Percentiles rank a stretch among this genome's conserved stretches.
Evolutionary conservation across 495 filamentous ascomycete species (phyloP).

Genomic region (Annulohypoxylon nitens): DNA sequence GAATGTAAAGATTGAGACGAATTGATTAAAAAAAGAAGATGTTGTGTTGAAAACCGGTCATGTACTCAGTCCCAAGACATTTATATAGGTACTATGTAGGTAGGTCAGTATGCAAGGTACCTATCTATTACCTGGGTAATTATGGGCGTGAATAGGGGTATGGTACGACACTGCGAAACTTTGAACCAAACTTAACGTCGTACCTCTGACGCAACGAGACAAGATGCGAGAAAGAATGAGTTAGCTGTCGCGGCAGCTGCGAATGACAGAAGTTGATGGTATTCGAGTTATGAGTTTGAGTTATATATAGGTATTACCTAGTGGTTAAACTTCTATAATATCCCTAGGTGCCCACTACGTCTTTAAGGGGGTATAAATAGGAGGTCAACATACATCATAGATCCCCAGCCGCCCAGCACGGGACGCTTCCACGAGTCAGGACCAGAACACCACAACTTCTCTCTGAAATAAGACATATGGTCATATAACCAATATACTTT

Average conservation of each 20-base stretch:
- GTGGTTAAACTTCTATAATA: background rate
- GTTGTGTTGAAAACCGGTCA: too few relatives aligned
- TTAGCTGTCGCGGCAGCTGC: too few relatives aligned
- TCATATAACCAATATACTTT: background rate
- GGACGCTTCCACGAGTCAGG: background rate
- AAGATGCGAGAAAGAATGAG: background rate
- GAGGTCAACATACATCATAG: too few relatives aligned
- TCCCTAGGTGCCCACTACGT: too few relatives aligned
- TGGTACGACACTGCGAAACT: background rate
- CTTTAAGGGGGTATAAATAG: too few relatives aligned
- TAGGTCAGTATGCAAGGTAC: background rate
- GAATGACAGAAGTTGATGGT: background rate
- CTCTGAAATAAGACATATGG: too few relatives aligned
- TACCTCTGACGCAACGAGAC: background rate
- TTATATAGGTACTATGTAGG: too few relatives aligned
- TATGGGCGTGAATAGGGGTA: background rate
- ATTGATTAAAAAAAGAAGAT: background rate
- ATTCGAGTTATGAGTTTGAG: background rate
- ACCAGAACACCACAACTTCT: too few relatives aligned
- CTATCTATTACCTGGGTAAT: background rate
- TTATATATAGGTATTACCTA: background rate
- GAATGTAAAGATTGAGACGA: background rate
- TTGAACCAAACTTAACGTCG: background rate
- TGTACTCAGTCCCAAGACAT: too few relatives aligned
- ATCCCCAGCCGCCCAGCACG: too few relatives aligned